Evolutionary conservation across 139 green algal genomes (phyloP).

Genomic region (Trebouxia sp.): DNA sequence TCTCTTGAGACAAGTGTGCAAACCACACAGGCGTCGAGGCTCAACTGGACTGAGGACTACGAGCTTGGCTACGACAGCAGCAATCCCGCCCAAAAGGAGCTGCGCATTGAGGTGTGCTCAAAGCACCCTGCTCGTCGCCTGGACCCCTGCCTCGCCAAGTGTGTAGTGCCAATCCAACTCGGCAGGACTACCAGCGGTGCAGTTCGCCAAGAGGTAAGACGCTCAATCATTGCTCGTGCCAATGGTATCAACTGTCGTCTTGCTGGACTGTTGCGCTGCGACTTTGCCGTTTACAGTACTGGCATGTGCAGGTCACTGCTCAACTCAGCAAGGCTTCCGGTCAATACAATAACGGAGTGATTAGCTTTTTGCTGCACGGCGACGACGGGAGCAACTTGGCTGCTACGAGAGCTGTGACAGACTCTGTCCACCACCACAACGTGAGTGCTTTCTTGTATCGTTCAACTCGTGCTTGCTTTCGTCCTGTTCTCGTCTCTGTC

Average conservation of each 20-base stretch:
- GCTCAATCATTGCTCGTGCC: too few relatives aligned
- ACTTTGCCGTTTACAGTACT: too few relatives aligned
- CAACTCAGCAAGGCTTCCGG: constrained; percentile 3
- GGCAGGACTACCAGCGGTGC: constrained; percentile 14
- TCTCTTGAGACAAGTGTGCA: constrained; percentile 16
- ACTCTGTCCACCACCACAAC: constrained; percentile 23
- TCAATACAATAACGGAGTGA: constrained; percentile 23
- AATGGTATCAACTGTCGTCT: too few relatives aligned
- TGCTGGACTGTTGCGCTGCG: too few relatives aligned
- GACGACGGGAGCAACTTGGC: not conserved
- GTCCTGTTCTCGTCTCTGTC: too few relatives aligned
- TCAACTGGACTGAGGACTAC: constrained; percentile 26
- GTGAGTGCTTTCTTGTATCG: not conserved
- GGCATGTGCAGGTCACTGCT: constrained; percentile 5
- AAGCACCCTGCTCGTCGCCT: not conserved
- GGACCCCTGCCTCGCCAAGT: not conserved
- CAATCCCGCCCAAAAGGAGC: constrained; percentile 18
- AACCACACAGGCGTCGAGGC: constrained; percentile 23
- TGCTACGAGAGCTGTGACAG: not conserved
- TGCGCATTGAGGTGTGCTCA: constrained; percentile 19
- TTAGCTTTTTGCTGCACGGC: constrained; percentile 24
- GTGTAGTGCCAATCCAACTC: constrained; percentile 10
- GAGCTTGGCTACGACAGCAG: constrained; percentile 1
- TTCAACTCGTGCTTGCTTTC: not conserved
- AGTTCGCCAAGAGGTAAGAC: constrained; percentile 17